These are phyloP conservation scores for Gossypium trilobum DNA, from an alignment of 441 rosid genomes.

Conservation along the genomic window DNA sequence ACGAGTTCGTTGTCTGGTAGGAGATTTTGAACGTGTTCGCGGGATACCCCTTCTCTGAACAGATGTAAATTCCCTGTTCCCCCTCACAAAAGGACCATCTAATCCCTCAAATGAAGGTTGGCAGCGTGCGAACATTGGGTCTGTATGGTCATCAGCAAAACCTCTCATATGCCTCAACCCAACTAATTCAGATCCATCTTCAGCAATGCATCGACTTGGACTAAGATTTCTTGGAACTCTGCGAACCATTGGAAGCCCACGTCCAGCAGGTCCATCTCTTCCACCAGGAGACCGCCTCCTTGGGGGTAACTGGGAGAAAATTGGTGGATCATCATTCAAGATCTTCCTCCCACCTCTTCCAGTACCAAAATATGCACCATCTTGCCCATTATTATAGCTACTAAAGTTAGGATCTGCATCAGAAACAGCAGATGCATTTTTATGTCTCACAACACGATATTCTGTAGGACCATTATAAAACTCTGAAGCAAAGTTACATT, in stretches of 20 bases:
- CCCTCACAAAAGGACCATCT: conserved; percentile 45
- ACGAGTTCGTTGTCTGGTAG: conserved; percentile 51
- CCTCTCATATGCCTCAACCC: conserved; percentile 59
- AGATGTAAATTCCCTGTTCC: conserved; percentile 44
- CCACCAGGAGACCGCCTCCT: conserved; percentile 47
- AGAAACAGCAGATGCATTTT: conserved; percentile 31
- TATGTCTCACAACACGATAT: conserved; percentile 28
- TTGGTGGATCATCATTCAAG: conserved; percentile 30
- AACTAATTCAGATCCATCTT: conserved; percentile 46
- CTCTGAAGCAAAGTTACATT: conserved; percentile 36
- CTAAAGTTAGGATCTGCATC: conserved; percentile 40
- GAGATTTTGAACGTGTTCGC: conserved; percentile 59
- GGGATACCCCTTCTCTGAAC: conserved; percentile 43
- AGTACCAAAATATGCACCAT: conserved; percentile 40
- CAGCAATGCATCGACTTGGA: conserved; percentile 32
- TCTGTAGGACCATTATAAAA: conserved; percentile 28
- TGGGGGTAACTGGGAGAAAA: conserved; percentile 33
- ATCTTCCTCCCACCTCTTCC: conserved; percentile 58
- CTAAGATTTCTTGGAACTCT: conserved; percentile 49
- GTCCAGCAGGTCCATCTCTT: conserved; percentile 37
- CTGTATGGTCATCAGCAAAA: conserved; percentile 36
- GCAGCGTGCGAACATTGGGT: conserved; percentile 34
- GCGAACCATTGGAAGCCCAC: conserved; percentile 37
- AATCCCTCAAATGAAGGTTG: conserved; percentile 51
- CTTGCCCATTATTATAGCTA: conserved; percentile 38